Evolutionary conservation across 129 eudicot genomes (phyloP), one percentile per base, ranked within the genome.

Genomic region (Tagetes erecta): DNA sequence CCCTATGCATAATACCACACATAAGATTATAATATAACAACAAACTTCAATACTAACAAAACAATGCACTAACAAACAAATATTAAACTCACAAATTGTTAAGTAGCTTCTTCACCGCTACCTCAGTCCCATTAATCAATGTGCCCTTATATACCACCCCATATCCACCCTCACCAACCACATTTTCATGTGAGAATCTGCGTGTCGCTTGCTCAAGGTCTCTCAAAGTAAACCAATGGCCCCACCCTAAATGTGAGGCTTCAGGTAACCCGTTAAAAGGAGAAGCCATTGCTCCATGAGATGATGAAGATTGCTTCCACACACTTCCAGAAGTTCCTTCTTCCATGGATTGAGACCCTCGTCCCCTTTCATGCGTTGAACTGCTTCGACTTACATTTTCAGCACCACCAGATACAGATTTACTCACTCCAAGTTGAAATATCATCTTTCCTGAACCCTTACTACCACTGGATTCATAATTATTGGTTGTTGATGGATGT

Each of bases 161-260:
- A 88, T 94, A 94, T 45, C 98, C 98, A 81, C 98, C 98, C 73
- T 90, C 98, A 37, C 98, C 98, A 71, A 94, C 83, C 59, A 94
- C 84, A 81, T 94, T 80, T 42, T 86, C 88, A 6, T 83, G 41
- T 0, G 96, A 88, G 68, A 93, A 93, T 36, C 89, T 83, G 10
- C 62, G 81, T 4, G 98, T 93, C 0, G 98, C 96, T 40, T 84
- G 79, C 74, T 90, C 85, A 76, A 93, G 98, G 78, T 93, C 98
- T 80, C 98, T 84, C 52, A 93, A 80, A 12, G 98, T 93, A 84
- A 93, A 93, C 98, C 98, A 93, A 51, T 93, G 98, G 5, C 98
- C 98, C 98, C 98, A 93, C 42, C 98, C 98, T 76, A 93, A 91
- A 84, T 90, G 98, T 7, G 98, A 93, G 62, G 82, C 58, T 78